Evolutionary conservation across 108 stramenopile species (phyloP).

Genomic region (Phaeodactylum tricornutum): DNA sequence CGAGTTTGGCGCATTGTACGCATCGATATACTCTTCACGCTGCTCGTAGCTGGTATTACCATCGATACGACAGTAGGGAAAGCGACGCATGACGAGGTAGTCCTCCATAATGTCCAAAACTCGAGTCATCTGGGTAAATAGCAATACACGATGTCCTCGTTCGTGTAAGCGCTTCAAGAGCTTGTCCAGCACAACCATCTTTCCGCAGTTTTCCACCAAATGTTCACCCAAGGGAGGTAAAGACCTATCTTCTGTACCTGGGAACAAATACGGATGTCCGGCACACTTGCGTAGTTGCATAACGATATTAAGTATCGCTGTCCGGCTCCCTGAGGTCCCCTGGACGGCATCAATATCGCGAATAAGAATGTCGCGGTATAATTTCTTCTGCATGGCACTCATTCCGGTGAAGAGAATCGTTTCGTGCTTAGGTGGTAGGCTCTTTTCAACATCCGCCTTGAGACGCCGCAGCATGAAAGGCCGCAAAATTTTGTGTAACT

Average conservation of each 20-base stretch:
- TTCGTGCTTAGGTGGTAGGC: slow-evolving; percentile 88
- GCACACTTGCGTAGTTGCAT: slow-evolving; percentile 99
- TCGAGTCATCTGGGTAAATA: slow-evolving; percentile 98
- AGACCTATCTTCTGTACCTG: slow-evolving; percentile 87
- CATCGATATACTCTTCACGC: slow-evolving; percentile 83
- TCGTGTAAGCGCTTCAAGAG: slow-evolving; percentile 76
- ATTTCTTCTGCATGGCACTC: slow-evolving; percentile 85
- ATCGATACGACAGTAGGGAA: slow-evolving; percentile 96
- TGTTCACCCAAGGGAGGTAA: slow-evolving; percentile 85
- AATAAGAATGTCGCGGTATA: slow-evolving; percentile 85
- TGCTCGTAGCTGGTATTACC: slow-evolving; percentile 94
- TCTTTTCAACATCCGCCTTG: slow-evolving; percentile 87
- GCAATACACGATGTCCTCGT: slow-evolving; percentile 82
- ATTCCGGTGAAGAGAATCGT: slow-evolving; percentile 88
- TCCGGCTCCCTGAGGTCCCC: slow-evolving; percentile 55
- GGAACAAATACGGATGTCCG: slow-evolving; percentile 98
- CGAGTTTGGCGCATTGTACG: slow-evolving; percentile 85
- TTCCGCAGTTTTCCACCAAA: slow-evolving; percentile 80
- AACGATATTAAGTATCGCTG: slow-evolving; percentile 88
- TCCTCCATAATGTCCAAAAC: slow-evolving; percentile 94
- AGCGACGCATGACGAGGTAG: slow-evolving; percentile 74
- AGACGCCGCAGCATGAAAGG: slow-evolving; percentile 98
- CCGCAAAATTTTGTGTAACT: slow-evolving; percentile 95
- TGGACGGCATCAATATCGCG: slow-evolving; percentile 80
- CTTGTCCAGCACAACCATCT: slow-evolving; percentile 85